These are phyloP conservation scores for Phytophthora ohioensis DNA, from an alignment of 352 stramenopile species.

Conservation along the genomic window DNA sequence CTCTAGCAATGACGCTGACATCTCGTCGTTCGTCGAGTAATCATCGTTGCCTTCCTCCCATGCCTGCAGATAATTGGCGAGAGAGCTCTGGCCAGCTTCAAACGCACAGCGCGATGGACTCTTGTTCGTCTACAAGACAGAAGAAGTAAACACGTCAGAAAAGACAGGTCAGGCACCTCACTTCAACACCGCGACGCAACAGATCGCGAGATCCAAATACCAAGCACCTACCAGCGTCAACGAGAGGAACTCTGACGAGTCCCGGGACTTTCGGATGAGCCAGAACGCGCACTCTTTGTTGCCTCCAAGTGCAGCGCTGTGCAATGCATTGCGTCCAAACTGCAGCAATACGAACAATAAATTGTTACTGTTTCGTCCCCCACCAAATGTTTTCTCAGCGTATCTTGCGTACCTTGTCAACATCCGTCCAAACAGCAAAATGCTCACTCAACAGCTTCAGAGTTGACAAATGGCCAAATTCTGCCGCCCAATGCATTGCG, in stretches of 20 bases:
- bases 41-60: conserved; percentile 92
- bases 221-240: conserved; percentile 66
- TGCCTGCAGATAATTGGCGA: conserved; percentile 79
- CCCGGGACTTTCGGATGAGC: conserved; percentile 75
- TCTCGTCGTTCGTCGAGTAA: conserved; percentile 80
- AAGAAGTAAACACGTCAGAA: conserved; percentile 15
- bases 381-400: background rate
- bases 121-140: conserved; percentile 77
- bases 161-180: conserved; percentile 3
- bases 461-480: conserved; percentile 78
- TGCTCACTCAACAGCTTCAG: conserved; percentile 85
- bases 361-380: background rate
- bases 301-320: conserved; percentile 80
- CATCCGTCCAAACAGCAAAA: conserved; percentile 80
- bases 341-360: conserved; percentile 28
- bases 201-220: conserved; percentile 12
- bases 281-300: conserved; percentile 88
- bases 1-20: conserved; percentile 41
- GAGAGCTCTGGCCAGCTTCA: conserved; percentile 81
- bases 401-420: conserved; percentile 68
- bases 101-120: conserved; percentile 89
- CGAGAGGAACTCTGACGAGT: conserved; percentile 76
- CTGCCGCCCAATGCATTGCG: conserved; percentile 86
- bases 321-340: conserved; percentile 88
- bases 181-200: conserved; percentile 16